phyloP scores from a whole-genome alignment of 805 yeast species.

The Ogataea kodamae region DNA sequence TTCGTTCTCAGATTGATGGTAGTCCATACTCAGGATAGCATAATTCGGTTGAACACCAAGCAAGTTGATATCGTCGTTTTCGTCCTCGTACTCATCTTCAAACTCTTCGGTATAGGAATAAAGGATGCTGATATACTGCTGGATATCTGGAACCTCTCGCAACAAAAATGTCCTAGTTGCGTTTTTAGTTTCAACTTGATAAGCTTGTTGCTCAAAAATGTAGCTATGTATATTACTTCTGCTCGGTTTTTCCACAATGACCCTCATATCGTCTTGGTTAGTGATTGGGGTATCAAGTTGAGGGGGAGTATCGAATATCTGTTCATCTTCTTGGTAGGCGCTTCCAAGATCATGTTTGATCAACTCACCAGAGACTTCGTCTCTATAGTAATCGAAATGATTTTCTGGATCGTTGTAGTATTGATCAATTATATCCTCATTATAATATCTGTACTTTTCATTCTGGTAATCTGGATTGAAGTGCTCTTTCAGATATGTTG shows the following conservation, averaged over 20 bases:
- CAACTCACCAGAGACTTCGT: conserved; percentile 22
- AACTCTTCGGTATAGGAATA: conserved; percentile 10
- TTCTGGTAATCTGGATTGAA: neutral
- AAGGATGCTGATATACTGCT: conserved; percentile 13
- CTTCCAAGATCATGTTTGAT: conserved; percentile 12
- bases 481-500: conserved; percentile 1
- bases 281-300: conserved; percentile 11
- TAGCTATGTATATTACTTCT: conserved; percentile 5
- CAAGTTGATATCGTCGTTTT: conserved; percentile 7
- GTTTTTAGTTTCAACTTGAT: conserved; percentile 10
- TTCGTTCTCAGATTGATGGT: conserved; percentile 3
- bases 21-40: conserved; percentile 11
- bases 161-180: conserved; percentile 13
- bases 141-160: conserved; percentile 12
- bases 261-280: conserved; percentile 20
- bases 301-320: conserved; percentile 10
- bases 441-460: conserved; percentile 12
- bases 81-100: conserved; percentile 8
- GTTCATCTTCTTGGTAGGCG: conserved; percentile 5
- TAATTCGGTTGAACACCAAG: conserved; percentile 9
- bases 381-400: conserved; percentile 13
- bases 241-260: conserved; percentile 11
- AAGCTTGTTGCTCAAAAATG: conserved; percentile 11
- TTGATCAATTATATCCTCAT: conserved; percentile 18
- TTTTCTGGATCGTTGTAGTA: conserved; percentile 14